phyloP scores from a whole-genome alignment of 2,329 filamentous ascomycete species.

The Zymoseptoria brevis region DNA sequence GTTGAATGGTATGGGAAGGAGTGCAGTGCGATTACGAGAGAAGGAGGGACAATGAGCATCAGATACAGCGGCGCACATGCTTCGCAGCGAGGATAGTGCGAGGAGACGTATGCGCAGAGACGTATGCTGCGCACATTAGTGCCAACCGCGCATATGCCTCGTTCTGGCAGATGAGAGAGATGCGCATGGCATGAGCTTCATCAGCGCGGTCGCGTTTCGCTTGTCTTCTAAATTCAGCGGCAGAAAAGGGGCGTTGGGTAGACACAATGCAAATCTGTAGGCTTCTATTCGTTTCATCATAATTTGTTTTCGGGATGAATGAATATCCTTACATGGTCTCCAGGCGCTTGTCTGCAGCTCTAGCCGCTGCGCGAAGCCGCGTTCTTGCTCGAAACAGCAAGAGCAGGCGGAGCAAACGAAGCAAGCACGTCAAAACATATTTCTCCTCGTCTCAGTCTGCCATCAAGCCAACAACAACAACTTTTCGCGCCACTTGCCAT shows the following conservation, averaged over 20 bases:
- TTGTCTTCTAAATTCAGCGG: neutral
- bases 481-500: too few relatives aligned
- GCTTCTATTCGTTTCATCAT: too few relatives aligned
- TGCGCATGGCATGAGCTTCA: neutral
- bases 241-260: neutral
- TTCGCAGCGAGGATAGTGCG: too few relatives aligned
- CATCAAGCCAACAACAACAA: too few relatives aligned
- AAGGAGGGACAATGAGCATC: neutral
- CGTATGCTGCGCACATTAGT: neutral
- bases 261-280: too few relatives aligned
- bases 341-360: neutral
- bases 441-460: neutral
- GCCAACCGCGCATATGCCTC: neutral
- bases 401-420: neutral
- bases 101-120: too few relatives aligned
- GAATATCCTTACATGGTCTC: neutral
- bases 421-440: neutral
- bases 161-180: too few relatives aligned
- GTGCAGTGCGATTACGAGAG: neutral
- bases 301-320: too few relatives aligned
- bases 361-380: neutral
- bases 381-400: neutral
- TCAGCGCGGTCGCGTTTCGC: neutral
- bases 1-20: neutral
- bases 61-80: neutral